Evolutionary conservation across 257 asterid genomes (phyloP), one percentile per base, ranked within the genome.

Genomic region (Fraxinus quadrangulata): DNA sequence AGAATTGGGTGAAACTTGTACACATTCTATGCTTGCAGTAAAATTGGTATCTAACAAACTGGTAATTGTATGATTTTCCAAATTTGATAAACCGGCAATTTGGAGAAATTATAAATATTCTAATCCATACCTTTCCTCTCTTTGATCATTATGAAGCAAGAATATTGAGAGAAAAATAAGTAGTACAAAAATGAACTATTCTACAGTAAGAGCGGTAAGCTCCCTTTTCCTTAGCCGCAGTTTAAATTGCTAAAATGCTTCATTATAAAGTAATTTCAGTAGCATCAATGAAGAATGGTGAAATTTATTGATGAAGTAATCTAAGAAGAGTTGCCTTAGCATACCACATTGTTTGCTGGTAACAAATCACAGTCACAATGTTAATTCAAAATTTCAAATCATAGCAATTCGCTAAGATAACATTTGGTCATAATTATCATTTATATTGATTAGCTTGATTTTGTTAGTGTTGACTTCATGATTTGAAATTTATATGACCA

Each of bases 81-180:
- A 63, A 31, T 70, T 31, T 26, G n/a, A 36, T 24, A 31, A 40
- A 72, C 19, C 45, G 19, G 74, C 16, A 66, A 42, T 28, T 42
- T 40, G 5, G 23, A 66, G 40, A 63, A 42, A 42, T 2, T 42
- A 42, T 42, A 42, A 42, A 12, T 42, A 42, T 56, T 24, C 51
- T 54, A n/a, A 26, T 23, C 28, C 19, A 4, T 39, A 37, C 49
- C 65, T 28, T 73, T 28, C 39, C 37, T 37, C 34, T 68, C 23
- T 11, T 71, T 71, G 61, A 51, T 28, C 70, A 72, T 47, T 67
- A 23, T 26, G 39, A 51, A 2, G 2, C 40, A 19, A 42, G 19
- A 63, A 51, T 66, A 71, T 59, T 73, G 39, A 65, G 51, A 39
- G 70, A 73, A 6, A 63, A 42, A 6, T 21, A 65, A 63, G 45